A percentile compares a stretch with the other conserved stretches of the same genome.
phyloP scores from a whole-genome alignment of 2,329 filamentous ascomycete genomes.

The Venturia nashicola region DNA sequence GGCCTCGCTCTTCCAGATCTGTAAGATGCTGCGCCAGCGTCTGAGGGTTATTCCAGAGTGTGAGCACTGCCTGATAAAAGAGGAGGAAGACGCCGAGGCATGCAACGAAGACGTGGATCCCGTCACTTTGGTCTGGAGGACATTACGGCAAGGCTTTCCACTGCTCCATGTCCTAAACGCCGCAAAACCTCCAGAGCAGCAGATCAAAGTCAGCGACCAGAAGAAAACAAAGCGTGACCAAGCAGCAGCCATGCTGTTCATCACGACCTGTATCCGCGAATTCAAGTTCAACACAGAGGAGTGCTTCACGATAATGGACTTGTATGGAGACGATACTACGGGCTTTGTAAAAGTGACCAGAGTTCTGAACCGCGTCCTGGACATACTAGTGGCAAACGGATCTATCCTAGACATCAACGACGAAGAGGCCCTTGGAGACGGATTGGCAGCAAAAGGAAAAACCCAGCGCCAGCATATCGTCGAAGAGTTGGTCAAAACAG shows the following conservation, averaged over 20 bases:
- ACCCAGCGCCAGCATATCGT: constrained; percentile 79
- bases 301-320: constrained; percentile 82
- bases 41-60: constrained; percentile 77
- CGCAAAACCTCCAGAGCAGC: constrained; percentile 54
- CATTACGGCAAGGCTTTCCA: constrained; percentile 71
- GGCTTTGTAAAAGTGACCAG: constrained; percentile 94
- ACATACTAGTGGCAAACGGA: constrained; percentile 68
- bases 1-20: constrained; percentile 89
- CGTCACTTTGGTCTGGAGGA: constrained; percentile 82
- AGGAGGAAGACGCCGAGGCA: constrained; percentile 55
- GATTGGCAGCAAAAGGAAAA: constrained; percentile 38
- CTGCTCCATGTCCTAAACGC: constrained; percentile 83
- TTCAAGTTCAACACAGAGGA: constrained; percentile 68
- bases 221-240: constrained; percentile 70
- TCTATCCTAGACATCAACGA: constrained; percentile 50
- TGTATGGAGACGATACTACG: constrained; percentile 89
- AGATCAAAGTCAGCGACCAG: constrained; percentile 54
- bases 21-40: constrained; percentile 70
- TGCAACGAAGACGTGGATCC: constrained; percentile 57
- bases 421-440: constrained; percentile 32
- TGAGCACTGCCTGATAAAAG: constrained; percentile 58
- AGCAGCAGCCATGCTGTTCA: constrained; percentile 81
- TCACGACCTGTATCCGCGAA: constrained; percentile 76
- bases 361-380: constrained; percentile 84
- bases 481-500: constrained; percentile 82